These are phyloP conservation scores for Mycena haematopus DNA, from an alignment of 768 basidiomycete species.

Conservation along the genomic window DNA sequence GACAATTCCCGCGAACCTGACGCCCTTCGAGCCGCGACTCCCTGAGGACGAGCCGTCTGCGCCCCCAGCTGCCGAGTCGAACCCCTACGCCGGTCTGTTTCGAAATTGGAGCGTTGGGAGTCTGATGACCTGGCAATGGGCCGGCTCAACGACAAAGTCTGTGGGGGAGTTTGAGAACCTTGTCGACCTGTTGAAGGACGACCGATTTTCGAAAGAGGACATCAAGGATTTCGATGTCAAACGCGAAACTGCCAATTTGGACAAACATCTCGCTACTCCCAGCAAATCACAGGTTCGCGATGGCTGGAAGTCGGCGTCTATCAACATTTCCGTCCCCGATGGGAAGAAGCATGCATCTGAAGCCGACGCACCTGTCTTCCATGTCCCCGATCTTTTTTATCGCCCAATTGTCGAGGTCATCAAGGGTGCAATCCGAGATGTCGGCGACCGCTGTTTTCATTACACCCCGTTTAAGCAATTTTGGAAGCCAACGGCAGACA, in stretches of 20 bases:
- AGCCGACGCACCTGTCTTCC: not conserved
- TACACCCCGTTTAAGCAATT: slow-evolving; percentile 31
- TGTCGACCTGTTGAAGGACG: not conserved
- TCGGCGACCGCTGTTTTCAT: slow-evolving; percentile 11
- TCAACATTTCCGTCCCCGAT: slow-evolving; percentile 6
- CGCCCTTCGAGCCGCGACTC: not conserved
- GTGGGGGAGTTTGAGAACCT: not conserved
- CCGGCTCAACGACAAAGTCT: not conserved
- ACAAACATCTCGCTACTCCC: not conserved
- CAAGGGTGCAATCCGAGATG: slow-evolving; percentile 5
- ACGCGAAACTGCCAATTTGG: not conserved
- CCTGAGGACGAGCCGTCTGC: too few species aligned
- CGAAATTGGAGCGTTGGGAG: not conserved
- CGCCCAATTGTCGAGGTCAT: slow-evolving; percentile 31
- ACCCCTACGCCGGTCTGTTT: not conserved
- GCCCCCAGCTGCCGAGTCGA: too few species aligned
- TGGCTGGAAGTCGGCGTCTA: slow-evolving; percentile 1
- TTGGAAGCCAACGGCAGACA: slow-evolving; percentile 10
- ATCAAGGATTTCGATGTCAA: slow-evolving; percentile 5
- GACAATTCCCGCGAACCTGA: not conserved
- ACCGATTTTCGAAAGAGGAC: not conserved
- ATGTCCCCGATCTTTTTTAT: slow-evolving; percentile 28
- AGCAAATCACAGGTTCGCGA: not conserved
- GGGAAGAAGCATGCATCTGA: slow-evolving; percentile 1
- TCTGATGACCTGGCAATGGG: not conserved